Evolutionary conservation across 371 early-diverging fungal species (phyloP), one percentile per base, ranked within the genome.

Genomic region (Parasitella parasitica): DNA sequence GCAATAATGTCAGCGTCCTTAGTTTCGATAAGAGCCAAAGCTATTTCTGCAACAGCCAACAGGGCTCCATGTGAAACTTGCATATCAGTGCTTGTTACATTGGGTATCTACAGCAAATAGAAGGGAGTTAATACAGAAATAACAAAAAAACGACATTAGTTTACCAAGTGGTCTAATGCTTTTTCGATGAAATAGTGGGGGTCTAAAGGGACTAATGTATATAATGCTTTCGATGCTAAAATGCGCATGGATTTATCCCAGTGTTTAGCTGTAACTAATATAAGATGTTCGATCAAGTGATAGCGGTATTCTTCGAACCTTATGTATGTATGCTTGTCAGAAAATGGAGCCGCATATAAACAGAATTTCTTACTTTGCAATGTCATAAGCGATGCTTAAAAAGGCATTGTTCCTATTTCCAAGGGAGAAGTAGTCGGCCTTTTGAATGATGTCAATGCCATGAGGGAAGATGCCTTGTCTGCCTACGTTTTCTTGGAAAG

Each of bases 401-500:
- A 84, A 95, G 0, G 93, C 83, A 56, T 82, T 86, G 61, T 68
- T 84, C 38, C 92, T 81, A 63, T 92, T 95, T 38, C 98, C 96
- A 0, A 98, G 82, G 0, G 91, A 78, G 67, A 94, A 96, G 71
- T 92, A 98, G 67, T 98, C 97, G 0, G 94, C 95, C 16, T 86
- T 71, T 37, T 92, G 92, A 37, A 98, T 85, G 49, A 97, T 88
- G 1, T 92, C 88, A 48, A 98, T 95, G 0, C 98, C 98, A 69
- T 92, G 86, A n/a, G 97, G 94, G 56, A 97, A 94, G 37, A 90
- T 80, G n/a, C 88, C 94, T 78, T 91, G 86, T 63, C 99, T 80
- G 7, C 99, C 99, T 24, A 95, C 97, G 60, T 93, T 92, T 69
- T 98, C 99, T 71, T 98, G 99, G 70, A 97, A 97, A 0, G 99